Percentiles rank a stretch among this genome's conserved stretches.
Evolutionary conservation across 129 eudicot genomes (phyloP).

Genomic region (Kitagawia praeruptora): DNA sequence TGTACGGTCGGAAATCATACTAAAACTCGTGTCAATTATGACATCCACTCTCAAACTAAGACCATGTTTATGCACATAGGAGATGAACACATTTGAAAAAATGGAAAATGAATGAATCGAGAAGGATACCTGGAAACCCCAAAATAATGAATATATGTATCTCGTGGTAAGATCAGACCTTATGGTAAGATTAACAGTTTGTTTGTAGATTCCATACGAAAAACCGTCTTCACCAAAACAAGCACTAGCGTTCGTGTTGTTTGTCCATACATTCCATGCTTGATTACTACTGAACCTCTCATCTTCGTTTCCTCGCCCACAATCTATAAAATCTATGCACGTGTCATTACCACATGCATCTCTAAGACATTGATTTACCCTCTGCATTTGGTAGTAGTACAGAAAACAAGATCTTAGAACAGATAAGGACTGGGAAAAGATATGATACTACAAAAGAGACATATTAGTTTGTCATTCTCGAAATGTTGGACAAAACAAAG

Average conservation of each 20-base stretch:
- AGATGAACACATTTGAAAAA: not conserved
- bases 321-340: constrained; percentile 45
- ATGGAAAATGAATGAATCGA: not conserved
- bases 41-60: not conserved
- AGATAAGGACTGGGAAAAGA: not conserved
- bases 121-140: constrained; percentile 91
- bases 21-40: not conserved
- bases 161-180: constrained; percentile 33
- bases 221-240: constrained; percentile 50
- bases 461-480: not conserved
- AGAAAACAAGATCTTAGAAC: not conserved
- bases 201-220: constrained; percentile 54
- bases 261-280: constrained; percentile 38
- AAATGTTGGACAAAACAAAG: not conserved
- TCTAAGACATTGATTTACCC: constrained; percentile 89
- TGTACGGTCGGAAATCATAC: not conserved
- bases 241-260: constrained; percentile 24
- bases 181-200: constrained; percentile 58
- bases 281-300: not conserved
- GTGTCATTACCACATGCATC: constrained; percentile 36
- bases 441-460: not conserved
- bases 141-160: constrained; percentile 73
- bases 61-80: not conserved
- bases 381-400: constrained; percentile 27
- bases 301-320: constrained; percentile 40